Evolutionary conservation across 176 grass and related monocot genomes (phyloP), one percentile per base, ranked within the genome.

Genomic region (Eleusine coracana): DNA sequence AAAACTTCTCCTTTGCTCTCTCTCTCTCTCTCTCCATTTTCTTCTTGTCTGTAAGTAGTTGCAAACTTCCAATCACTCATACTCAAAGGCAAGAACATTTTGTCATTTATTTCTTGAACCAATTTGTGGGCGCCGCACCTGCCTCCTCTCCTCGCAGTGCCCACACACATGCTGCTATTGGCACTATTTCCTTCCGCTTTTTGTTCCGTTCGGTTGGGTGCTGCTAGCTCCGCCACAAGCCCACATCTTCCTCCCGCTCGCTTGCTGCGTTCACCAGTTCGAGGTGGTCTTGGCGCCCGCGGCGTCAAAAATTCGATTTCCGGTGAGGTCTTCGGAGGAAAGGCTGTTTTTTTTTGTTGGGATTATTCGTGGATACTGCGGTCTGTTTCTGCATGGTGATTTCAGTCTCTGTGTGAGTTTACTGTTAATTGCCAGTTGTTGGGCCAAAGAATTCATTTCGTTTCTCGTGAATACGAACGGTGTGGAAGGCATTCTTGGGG

Each of bases 101-200:
- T 12, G 55, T 79, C 68, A 25, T 80, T 87, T 50, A 72, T 52
- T 88, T 85, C 81, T 25, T 2, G 54, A 45, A 55, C 71, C 10
- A 76, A 61, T 63, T 83, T 52, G 83, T 90, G 84, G 80, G 74
- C 18, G 60, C 58, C 83, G 50, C 75, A 66, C 61, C 51, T 18
- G 68, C 67, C 21, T 44, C 39, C 23, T 84, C 86, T 58, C 40
- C 40, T 74, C 31, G 20, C 78, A 17, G 77, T 72, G 83, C 40
- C 58, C 75, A 62, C 39, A 51, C 74, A 79, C 51, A 59, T 70
- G 68, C 88, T 74, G 60, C 74, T 73, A 16, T 66, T 86, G 79
- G 73, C 74, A 79, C 0, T 23, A 51, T 66, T 83, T 36, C 70
- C 20, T 61, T 60, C 38, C 70, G 72, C 39, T 61, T 69, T 67